A percentile compares a stretch with the other conserved stretches of the same genome.
Evolutionary conservation across 495 filamentous ascomycete species (phyloP).

Genomic region (Aspergillus homomorphus): DNA sequence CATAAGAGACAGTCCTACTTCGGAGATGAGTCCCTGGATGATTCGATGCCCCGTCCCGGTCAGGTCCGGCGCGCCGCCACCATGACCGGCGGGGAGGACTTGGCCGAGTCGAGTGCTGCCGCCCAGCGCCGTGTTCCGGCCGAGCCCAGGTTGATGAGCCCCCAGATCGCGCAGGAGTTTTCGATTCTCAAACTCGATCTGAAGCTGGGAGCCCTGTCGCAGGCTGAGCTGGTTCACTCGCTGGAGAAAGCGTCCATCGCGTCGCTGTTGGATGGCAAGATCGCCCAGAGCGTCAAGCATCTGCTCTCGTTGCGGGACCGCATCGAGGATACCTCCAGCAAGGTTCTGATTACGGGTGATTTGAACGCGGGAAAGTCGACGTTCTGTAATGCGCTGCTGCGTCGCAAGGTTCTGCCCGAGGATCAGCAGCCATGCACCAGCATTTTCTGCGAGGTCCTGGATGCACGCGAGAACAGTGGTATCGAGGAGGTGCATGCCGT

Average conservation of each 20-base stretch:
- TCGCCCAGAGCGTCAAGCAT: slow-evolving; percentile 88
- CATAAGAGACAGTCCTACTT: slow-evolving; percentile 52
- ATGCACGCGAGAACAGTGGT: slow-evolving; percentile 83
- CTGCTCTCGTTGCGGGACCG: slow-evolving; percentile 80
- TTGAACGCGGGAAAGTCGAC: slow-evolving; percentile 97
- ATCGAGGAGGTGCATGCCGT: slow-evolving; percentile 95
- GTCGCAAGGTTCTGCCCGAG: slow-evolving; percentile 89
- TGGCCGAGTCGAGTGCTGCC: slow-evolving; percentile 68
- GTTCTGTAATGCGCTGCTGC: slow-evolving; percentile 92
- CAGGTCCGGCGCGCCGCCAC: slow-evolving; percentile 68
- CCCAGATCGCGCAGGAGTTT: slow-evolving; percentile 93
- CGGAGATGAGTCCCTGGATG: slow-evolving; percentile 27
- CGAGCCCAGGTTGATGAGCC: slow-evolving; percentile 79
- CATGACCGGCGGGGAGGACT: slow-evolving; percentile 55
- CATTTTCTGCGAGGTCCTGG: slow-evolving; percentile 96
- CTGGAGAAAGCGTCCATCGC: slow-evolving; percentile 89
- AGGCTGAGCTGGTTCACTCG: slow-evolving; percentile 93
- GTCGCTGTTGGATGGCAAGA: slow-evolving; percentile 86
- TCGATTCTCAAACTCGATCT: slow-evolving; percentile 91
- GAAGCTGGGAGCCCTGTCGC: slow-evolving; percentile 80
- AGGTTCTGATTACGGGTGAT: slow-evolving; percentile 96
- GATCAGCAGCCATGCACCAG: slow-evolving; percentile 99
- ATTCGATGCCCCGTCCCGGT: slow-evolving; percentile 46
- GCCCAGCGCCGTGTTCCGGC: slow-evolving; percentile 53
- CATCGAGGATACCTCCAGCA: slow-evolving; percentile 96